These are phyloP conservation scores for Penicillium sp. DNA, from an alignment of 2,329 filamentous ascomycete genomes.

Conservation along the genomic window DNA sequence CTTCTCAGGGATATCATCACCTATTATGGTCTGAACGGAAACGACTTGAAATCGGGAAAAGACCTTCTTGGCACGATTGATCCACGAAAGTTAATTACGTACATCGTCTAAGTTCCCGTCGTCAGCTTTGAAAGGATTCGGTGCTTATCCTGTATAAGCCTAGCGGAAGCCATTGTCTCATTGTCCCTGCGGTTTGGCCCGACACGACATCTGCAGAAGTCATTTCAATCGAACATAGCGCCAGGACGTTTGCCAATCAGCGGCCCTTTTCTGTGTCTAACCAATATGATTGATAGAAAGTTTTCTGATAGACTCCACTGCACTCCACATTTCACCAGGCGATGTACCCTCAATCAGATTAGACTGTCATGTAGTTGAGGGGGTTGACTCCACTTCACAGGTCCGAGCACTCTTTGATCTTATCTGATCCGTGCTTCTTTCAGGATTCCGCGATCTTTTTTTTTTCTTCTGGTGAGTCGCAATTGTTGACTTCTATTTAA, in stretches of 20 bases:
- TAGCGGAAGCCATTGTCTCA: neutral
- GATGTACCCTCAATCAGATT: neutral
- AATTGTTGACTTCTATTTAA: neutral
- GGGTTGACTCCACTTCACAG: neutral
- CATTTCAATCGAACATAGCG: neutral
- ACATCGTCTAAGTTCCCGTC: neutral
- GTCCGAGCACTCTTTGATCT: constrained; percentile 7
- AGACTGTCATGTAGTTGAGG: neutral
- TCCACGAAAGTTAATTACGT: neutral
- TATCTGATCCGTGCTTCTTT: constrained; percentile 7
- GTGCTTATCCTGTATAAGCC: constrained; percentile 4
- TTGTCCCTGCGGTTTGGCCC: neutral
- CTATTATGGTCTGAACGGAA: neutral
- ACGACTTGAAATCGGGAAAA: neutral
- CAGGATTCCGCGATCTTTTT: neutral
- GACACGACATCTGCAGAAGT: neutral
- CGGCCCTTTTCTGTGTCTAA: neutral
- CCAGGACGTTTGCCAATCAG: neutral
- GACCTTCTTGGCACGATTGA: neutral
- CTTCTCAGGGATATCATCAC: no score
- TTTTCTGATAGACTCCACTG: neutral
- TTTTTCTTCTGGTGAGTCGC: neutral
- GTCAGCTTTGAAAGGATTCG: neutral
- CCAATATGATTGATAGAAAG: neutral
- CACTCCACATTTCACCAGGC: neutral